Base-by-base conservation (phyloP, 805 yeast genomes). In the Cyberlindnera amylophila region DNA sequence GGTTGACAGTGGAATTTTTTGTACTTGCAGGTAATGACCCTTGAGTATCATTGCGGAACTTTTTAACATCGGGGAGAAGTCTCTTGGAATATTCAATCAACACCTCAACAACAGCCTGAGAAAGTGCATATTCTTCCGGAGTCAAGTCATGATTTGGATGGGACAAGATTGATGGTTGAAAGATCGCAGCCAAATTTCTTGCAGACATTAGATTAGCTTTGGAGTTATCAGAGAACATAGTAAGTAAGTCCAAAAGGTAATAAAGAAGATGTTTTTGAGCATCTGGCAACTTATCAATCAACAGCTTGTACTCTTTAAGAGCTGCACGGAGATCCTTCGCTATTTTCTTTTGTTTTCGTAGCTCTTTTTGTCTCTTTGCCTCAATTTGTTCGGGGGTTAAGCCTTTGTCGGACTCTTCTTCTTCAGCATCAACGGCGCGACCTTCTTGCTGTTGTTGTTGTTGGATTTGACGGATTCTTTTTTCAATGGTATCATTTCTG, bases 151-250 rank as follows among this genome's bases (percentile, higher is more conserved):
- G 97, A 51, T 74, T 76, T 5, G 96, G 96, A 62, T 91, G 98
- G 9, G 95, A 85, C 40, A 93, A 69, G 14, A 93, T 80, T n/a
- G 96, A 86, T 3, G 99, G 98, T 66, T 93, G 99, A 67, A 93
- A 93, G 44, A 93, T 86, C 2, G 98, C 96, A 1, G 98, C 96
- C 50, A 93, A 69, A 60, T 93, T 93, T 54, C 88, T 77, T 1
- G 96, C 86, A 2, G 96, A 81, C 99, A 93, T 93, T 50, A 87
- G 69, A 61, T 90, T 93, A 46, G 77, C 77, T 38, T 75, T 77
- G 13, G 95, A 74, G 55, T 85, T 82, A 45, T 83, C 78, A 33
- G 89, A 84, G 55, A 93, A 95, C 66, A 89, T 76, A 12, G 95
- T 83, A 45, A 93, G 70, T 50, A 93, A 68, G 62, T 93, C 99